Base-by-base conservation (phyloP, 495 filamentous ascomycete genomes). In the Penicillium verhagenii region DNA sequence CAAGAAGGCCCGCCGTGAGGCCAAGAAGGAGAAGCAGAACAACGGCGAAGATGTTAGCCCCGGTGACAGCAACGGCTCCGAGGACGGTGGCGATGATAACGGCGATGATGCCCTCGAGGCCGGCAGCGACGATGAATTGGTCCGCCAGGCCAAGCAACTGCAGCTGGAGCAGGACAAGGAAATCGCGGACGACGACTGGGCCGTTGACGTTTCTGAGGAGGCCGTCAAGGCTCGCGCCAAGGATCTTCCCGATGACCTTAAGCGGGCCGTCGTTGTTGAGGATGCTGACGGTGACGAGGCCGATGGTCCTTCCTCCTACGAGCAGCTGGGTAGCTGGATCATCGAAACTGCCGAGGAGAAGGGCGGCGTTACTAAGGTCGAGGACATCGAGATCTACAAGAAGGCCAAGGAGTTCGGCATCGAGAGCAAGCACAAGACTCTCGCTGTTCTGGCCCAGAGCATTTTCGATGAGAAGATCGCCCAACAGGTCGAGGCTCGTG, bases 361-460 rank as follows among this genome's bases (percentile, higher is more conserved):
- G 59, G 87, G 87, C 53, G 82, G 85, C 57, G 82, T 95, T 52
- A 71, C 74, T 73, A 82, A 92, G 23, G 81, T 98, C 53, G 83
- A 86, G 64, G 89, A 94, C 68, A 81, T 96, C 49, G 89, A 92
- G 24, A 89, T 98, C 72, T 97, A 96, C 68, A 75, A 91, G 76
- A 97, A 97, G 79, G 94, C 94, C 42, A 90, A 93, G 77, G 79
- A 97, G 61, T 82, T 96, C 47, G 92, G 94, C 66, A 95, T 98
- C 58, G 93, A 96, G 72, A 73, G 71, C 74, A 98, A 97, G 85
- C 90, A 96, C 79, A 90, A 86, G 76, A 96, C 95, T 46, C 76
- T 96, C 40, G 82, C 91, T 40, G 94, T 98, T 26, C 84, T 98
- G 52, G 90, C 92, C 37, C 91, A 96, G 79, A 92, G 90, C 61